A percentile compares a stretch with the other conserved stretches of the same genome.
These are phyloP conservation scores for Fonsecaea erecta DNA, from an alignment of 2,329 filamentous ascomycete species.

Conservation along the genomic window DNA sequence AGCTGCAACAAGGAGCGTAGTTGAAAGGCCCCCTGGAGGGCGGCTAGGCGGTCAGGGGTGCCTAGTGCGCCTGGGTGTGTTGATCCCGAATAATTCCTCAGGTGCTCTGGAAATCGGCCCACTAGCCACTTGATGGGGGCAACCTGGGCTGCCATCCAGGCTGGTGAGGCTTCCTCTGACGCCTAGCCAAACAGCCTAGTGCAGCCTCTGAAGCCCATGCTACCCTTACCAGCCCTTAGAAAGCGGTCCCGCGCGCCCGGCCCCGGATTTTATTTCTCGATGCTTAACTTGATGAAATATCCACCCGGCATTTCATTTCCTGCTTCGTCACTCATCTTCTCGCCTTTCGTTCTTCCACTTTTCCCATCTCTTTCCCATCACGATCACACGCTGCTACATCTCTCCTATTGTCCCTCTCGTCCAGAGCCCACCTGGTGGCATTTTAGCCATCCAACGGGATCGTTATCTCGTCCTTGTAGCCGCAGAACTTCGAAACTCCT, in stretches of 20 bases:
- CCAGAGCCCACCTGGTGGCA: not conserved
- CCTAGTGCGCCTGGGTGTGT: not conserved
- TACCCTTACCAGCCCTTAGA: not conserved
- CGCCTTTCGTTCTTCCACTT: not conserved
- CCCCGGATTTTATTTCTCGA: not conserved
- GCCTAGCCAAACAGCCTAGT: not conserved
- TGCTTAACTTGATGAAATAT: not conserved
- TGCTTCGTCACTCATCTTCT: not conserved
- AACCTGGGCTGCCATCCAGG: too few relatives aligned
- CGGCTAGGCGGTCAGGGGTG: not conserved
- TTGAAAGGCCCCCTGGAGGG: not conserved
- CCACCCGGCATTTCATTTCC: not conserved
- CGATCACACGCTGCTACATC: not conserved
- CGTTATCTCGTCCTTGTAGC: not conserved
- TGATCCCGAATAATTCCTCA: slow-evolving; percentile 2
- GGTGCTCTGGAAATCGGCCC: slow-evolving; percentile 7
- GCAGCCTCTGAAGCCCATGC: not conserved
- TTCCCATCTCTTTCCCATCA: not conserved
- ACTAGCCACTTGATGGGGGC: too few relatives aligned
- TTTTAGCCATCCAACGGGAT: not conserved
- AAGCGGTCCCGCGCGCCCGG: not conserved
- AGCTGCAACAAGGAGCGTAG: not conserved
- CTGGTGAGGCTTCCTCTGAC: not conserved
- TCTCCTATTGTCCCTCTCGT: not conserved
- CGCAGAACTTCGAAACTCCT: not conserved